Evolutionary conservation across 2,329 filamentous ascomycete species (phyloP), one percentile per base, ranked within the genome.

Genomic region (Emergomyces pasteurianus): DNA sequence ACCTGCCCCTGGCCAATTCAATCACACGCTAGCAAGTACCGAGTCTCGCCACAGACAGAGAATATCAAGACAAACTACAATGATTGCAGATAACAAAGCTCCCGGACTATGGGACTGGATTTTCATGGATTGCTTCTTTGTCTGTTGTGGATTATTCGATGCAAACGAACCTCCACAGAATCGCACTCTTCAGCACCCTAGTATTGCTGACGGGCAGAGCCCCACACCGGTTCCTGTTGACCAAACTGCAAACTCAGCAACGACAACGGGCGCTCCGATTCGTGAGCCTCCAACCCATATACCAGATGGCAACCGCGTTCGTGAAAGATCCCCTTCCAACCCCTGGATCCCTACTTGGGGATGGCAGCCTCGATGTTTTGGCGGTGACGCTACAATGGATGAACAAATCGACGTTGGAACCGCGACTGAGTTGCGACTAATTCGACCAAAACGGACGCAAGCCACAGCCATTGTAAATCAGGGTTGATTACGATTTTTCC

Each of bases 331-430:
- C 9, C 16, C 40, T 28, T 54, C 58, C 21, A 57, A 16, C 34
- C 62, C 60, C 3, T 64, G 62, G 62, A 62, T 31, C 18, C 60
- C 61, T 21, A 61, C 62, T 18, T 64, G 62, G 62, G 62, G 60
- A 18, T 64, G 56, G 46, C 62, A 58, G 34, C 60, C 60, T 1
- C 42, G 43, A 46, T 54, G 60, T 31, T 61, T 57, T 61, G 60
- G 60, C 16, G 58, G 46, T 47, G 62, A 61, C 34, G 16, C 18
- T n/a, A 43, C 28, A 18, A 21, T 55, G 43, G 56, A 42, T 38
- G 42, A 56, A 36, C 18, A 60, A 42, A 23, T 43, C 14, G 21
- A 26, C 34, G 4, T 49, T 38, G 34, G 10, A 26, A 46, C 46
- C 2, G 38, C 54, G 54, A 57, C 23, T 57, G 54, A 57, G 54